phyloP scores from a whole-genome alignment of 2,329 filamentous ascomycete genomes.

The Alternaria sp. region DNA sequence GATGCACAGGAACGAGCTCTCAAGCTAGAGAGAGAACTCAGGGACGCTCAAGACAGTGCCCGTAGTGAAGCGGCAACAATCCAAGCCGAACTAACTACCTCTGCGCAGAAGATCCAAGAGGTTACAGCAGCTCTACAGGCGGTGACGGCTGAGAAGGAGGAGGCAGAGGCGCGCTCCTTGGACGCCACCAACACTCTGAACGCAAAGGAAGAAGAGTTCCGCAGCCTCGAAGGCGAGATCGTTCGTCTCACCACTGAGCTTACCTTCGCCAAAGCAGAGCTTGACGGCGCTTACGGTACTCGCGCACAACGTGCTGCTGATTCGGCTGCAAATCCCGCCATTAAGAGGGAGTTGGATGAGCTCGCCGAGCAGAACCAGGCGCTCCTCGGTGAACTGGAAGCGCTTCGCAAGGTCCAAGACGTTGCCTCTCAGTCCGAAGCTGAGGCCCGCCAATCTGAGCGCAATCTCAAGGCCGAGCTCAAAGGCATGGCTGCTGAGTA shows the following conservation, averaged over 20 bases:
- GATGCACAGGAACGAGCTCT: conserved; percentile 45
- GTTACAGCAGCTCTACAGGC: conserved; percentile 34
- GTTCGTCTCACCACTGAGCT: conserved; percentile 77
- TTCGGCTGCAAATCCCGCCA: conserved; percentile 63
- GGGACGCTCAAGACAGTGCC: conserved; percentile 44
- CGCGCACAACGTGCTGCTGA: conserved; percentile 73
- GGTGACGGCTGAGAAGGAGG: conserved; percentile 42
- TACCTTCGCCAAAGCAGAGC: conserved; percentile 88
- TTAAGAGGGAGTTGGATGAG: conserved; percentile 67
- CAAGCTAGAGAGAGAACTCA: conserved; percentile 44
- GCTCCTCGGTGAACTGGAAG: conserved; percentile 54
- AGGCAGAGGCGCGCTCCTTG: conserved; percentile 40
- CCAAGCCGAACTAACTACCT: conserved; percentile 47
- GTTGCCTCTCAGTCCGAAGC: conserved; percentile 47
- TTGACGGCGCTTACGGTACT: conserved; percentile 92
- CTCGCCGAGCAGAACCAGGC: conserved; percentile 57
- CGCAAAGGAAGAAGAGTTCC: conserved; percentile 48
- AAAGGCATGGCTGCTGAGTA: conserved; percentile 74
- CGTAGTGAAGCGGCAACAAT: conserved; percentile 46
- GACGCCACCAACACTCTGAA: conserved; percentile 41
- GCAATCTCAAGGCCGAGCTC: conserved; percentile 69
- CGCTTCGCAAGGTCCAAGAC: conserved; percentile 51
- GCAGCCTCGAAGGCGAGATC: conserved; percentile 66
- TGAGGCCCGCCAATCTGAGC: conserved; percentile 50
- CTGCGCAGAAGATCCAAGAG: conserved; percentile 44